These are phyloP conservation scores for Lactarius quietus DNA, from an alignment of 768 basidiomycete species.

Conservation along the genomic window DNA sequence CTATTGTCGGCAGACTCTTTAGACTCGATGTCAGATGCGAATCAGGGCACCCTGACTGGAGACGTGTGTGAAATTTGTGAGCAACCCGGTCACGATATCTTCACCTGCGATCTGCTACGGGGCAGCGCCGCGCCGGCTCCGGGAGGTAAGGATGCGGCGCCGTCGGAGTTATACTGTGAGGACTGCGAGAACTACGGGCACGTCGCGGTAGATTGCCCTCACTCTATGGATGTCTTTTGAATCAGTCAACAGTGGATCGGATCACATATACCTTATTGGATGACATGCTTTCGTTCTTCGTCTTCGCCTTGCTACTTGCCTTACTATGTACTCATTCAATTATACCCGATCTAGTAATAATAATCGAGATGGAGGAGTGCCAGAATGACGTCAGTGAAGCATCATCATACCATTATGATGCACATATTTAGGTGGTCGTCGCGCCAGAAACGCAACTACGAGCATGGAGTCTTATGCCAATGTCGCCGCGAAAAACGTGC, in stretches of 20 bases:
- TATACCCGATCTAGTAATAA: conserved; percentile 13
- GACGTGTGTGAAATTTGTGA: conserved; percentile 85
- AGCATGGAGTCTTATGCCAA: conserved; percentile 7
- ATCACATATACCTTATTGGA: conserved; percentile 12
- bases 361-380: background rate
- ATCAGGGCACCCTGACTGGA: conserved; percentile 27
- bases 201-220: conserved; percentile 70
- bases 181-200: conserved; percentile 86
- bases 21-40: conserved; percentile 18
- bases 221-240: conserved; percentile 79
- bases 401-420: background rate
- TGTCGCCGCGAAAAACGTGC: conserved; percentile 1
- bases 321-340: conserved; percentile 1
- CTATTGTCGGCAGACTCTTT: conserved; percentile 26
- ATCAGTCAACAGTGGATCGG: background rate
- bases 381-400: conserved; percentile 7
- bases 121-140: conserved; percentile 46
- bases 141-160: conserved; percentile 25
- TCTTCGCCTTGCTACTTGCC: background rate
- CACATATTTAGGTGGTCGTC: no score
- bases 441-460: no score
- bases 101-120: conserved; percentile 67
- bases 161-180: conserved; percentile 53
- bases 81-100: conserved; percentile 79
- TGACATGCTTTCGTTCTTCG: conserved; percentile 7